Evolutionary conservation across 2,329 filamentous ascomycete species (phyloP), one percentile per base, ranked within the genome.

Genomic region (Diaporthe eres): DNA sequence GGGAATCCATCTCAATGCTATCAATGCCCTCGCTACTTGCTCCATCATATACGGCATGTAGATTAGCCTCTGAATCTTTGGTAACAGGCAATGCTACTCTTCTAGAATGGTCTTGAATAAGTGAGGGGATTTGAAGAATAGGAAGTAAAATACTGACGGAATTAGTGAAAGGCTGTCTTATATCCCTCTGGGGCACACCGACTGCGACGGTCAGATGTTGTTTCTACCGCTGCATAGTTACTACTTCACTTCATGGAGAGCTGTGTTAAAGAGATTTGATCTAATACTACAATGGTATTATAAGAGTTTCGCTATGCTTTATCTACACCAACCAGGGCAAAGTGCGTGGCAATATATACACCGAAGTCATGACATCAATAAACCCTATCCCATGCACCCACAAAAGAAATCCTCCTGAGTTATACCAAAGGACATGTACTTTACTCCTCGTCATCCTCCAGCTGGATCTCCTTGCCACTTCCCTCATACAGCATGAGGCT

Each of bases 401-500:
- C 42, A 73, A 73, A 53, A n/a, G 34, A 53, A 53, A 58, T 5
- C n/a, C 31, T 15, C 15, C n/a, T 28, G 34, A 39, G 47, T 34
- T 17, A 31, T n/a, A 0, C 7, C 15, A 7, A 2, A 7, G 42
- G 9, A 4, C 22, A 34, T 28, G 58, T 39, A 72, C 17, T 10
- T n/a, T 15, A 60, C 47, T 83, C 82, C 67, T 86, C 83, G 71
- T 89, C 88, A 1, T 85, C 87, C 9, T 89, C 86, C 9, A 91
- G 80, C 71, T 87, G 83, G 37, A 91, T 88, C 82, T 92, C 91
- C 81, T 92, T 91, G 2, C 91, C 91, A 76, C 85, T 89, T 0
- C 92, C 92, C 79, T 94, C 92, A 51, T 90, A 86, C n/a, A 94
- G 90, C 74, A 88, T 87, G 82, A 91, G 88, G 2, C 90, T 88